phyloP scores from a whole-genome alignment of 306 rosid genomes.

The Cicer pinnatifidum region DNA sequence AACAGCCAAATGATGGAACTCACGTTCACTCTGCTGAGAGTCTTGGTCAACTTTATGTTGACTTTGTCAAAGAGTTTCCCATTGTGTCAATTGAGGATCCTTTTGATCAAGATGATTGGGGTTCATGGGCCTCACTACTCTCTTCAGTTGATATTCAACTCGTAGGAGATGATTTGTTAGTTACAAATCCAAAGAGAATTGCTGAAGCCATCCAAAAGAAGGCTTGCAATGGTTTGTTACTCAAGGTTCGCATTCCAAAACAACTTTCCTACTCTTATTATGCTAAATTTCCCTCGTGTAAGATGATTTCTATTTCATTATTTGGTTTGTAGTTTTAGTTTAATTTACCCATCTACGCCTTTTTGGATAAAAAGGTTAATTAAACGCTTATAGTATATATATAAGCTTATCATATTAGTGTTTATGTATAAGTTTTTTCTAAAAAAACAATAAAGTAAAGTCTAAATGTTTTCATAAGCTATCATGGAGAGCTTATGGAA shows the following conservation, averaged over 20 bases:
- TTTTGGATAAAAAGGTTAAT: too few species aligned
- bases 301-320: background rate
- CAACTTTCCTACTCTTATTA: conserved; percentile 4
- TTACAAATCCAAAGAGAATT: conserved; percentile 92
- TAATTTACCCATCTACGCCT: background rate
- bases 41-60: conserved; percentile 77
- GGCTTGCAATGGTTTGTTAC: conserved; percentile 94
- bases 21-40: conserved; percentile 77
- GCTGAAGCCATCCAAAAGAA: conserved; percentile 83
- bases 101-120: conserved; percentile 99
- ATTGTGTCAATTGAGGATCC: conserved; percentile 99
- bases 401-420: too few species aligned
- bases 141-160: conserved; percentile 91
- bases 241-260: conserved; percentile 63
- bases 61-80: conserved; percentile 86
- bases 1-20: conserved; percentile 89
- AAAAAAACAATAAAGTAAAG: too few species aligned
- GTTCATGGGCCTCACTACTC: conserved; percentile 86
- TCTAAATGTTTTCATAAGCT: too few species aligned
- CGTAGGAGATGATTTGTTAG: conserved; percentile 96
- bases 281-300: conserved; percentile 11
- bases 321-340: background rate
- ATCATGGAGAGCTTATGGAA: too few species aligned
- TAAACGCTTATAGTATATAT: too few species aligned
- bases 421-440: too few species aligned